Evolutionary conservation across 169 alveolate genomes (phyloP).

Genomic region (Eimeria acervulina): DNA sequence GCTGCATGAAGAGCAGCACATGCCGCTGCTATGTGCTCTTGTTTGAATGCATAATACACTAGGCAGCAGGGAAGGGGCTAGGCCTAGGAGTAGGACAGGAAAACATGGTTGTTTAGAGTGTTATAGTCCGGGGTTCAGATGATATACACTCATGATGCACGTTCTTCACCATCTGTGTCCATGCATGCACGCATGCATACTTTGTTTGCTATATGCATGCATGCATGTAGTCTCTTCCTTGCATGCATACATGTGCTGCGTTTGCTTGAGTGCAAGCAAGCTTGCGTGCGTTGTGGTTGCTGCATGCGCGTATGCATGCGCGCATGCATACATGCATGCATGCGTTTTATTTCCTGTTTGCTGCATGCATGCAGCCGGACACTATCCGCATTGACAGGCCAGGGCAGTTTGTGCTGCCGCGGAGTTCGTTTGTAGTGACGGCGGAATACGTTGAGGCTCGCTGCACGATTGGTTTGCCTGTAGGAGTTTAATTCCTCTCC

Average conservation of each 20-base stretch:
- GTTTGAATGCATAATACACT: not conserved
- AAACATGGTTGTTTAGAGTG: no score
- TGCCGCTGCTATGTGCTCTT: not conserved
- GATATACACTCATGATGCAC: no score
- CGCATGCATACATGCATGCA: not conserved
- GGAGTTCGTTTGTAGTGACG: slow-evolving; percentile 68
- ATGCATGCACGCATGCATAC: no score
- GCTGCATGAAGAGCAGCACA: not conserved
- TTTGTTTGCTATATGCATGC: no score
- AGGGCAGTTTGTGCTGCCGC: slow-evolving; percentile 79
- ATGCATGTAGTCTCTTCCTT: no score
- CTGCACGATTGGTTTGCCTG: slow-evolving; percentile 75
- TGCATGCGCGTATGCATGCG: not conserved
- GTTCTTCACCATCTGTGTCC: no score
- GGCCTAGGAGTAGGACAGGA: no score
- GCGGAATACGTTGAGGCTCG: slow-evolving; percentile 81
- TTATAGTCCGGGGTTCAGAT: no score
- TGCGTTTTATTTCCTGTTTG: not conserved
- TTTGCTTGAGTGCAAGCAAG: no score
- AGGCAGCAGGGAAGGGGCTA: no score
- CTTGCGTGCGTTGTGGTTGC: no score
- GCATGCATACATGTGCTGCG: no score
- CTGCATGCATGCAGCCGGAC: slow-evolving; percentile 63
- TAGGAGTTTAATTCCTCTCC: not conserved
- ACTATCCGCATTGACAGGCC: slow-evolving; percentile 81